Percentiles rank a stretch among this genome's conserved stretches.
Evolutionary conservation across 2,329 filamentous ascomycete species (phyloP).

Genomic region (Monilinia fructigena): DNA sequence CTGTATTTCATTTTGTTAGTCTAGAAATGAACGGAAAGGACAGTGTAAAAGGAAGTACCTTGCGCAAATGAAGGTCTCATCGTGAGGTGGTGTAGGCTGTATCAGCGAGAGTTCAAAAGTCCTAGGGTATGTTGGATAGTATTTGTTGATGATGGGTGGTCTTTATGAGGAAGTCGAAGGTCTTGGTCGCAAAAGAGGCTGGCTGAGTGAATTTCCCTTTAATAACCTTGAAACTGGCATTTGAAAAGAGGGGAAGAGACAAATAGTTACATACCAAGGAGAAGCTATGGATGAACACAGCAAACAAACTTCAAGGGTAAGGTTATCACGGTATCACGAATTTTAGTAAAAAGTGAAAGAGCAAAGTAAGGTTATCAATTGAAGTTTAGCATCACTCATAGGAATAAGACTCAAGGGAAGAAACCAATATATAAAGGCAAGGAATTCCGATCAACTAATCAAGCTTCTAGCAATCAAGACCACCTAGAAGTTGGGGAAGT

Average conservation of each 20-base stretch:
- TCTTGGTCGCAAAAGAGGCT: background rate
- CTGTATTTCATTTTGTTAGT: conserved; percentile 42
- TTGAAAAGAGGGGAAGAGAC: background rate
- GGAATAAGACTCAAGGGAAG: background rate
- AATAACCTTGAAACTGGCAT: background rate
- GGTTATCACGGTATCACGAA: background rate
- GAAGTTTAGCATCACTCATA: background rate
- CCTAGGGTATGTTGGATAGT: background rate
- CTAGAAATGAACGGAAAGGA: background rate
- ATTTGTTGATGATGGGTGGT: background rate
- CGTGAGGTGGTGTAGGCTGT: background rate
- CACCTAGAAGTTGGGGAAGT: background rate
- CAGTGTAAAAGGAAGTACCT: background rate
- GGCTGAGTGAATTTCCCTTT: background rate
- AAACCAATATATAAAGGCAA: conserved; percentile 1
- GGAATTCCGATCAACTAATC: conserved; percentile 1
- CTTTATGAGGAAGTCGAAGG: background rate
- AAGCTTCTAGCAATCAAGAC: conserved; percentile 12
- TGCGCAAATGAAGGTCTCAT: conserved; percentile 21
- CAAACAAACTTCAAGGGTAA: background rate
- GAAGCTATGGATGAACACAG: background rate
- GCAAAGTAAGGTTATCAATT: background rate
- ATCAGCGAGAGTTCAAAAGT: background rate
- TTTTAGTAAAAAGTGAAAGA: background rate
- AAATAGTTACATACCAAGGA: conserved; percentile 1